Conservation (phyloP, 768 basidiomycete species). For the Ramaria rubella region DNA sequence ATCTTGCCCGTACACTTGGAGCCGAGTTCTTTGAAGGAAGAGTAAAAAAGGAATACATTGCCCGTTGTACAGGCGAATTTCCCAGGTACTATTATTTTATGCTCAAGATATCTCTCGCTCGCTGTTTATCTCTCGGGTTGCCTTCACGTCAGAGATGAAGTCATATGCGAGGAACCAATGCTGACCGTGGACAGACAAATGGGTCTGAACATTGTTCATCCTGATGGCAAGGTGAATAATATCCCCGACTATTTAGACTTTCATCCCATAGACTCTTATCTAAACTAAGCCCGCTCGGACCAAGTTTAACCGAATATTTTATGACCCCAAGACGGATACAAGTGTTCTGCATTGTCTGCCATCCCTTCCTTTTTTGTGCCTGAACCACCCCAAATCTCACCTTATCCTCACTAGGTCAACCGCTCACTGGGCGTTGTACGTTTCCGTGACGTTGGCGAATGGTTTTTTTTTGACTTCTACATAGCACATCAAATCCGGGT, state of each 20-base stretch:
- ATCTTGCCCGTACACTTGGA: constrained; percentile 63
- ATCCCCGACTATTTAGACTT: neutral
- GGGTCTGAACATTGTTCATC: constrained; percentile 94
- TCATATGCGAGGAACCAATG: constrained; percentile 80
- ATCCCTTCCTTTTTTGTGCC: neutral
- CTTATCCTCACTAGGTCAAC: constrained; percentile 52
- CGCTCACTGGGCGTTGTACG: constrained; percentile 89
- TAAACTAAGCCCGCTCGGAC: constrained; percentile 71
- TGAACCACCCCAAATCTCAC: neutral
- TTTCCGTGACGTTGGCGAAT: constrained; percentile 13
- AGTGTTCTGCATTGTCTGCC: constrained; percentile 78
- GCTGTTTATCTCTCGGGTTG: neutral
- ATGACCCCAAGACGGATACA: constrained; percentile 72
- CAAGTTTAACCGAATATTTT: constrained; percentile 74
- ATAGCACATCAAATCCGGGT: constrained; percentile 95
- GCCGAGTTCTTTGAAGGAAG: constrained; percentile 76
- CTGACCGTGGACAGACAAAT: constrained; percentile 93
- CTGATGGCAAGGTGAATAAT: constrained; percentile 74
- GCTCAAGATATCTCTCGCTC: neutral
- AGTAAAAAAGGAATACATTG: constrained; percentile 89
- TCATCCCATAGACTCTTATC: neutral
- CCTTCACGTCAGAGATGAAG: constrained; percentile 50
- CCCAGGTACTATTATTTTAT: constrained; percentile 61
- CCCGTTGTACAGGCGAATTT: constrained; percentile 79
- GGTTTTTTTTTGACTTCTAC: constrained; percentile 2